phyloP scores from a whole-genome alignment of 257 asterid species.

The Voacanga thouarsii region DNA sequence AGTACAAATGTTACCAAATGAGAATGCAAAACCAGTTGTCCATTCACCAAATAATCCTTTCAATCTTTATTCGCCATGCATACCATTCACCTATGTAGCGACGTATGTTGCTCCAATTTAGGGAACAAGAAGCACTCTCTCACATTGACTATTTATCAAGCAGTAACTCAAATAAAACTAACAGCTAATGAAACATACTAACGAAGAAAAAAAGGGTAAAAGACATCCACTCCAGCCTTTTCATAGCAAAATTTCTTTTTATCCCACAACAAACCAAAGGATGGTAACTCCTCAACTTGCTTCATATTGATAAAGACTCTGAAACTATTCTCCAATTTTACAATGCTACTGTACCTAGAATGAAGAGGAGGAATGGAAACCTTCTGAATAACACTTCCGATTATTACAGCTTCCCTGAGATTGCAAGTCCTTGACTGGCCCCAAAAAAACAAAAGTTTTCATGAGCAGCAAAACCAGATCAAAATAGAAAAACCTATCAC shows the following conservation, averaged over 20 bases:
- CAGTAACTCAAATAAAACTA: background rate
- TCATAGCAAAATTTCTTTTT: background rate
- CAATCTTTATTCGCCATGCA: background rate
- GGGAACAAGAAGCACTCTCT: background rate
- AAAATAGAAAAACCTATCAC: background rate
- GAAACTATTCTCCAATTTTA: background rate
- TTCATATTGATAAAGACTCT: background rate
- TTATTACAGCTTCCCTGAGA: conserved; percentile 80
- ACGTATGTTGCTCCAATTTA: background rate
- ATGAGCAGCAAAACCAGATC: background rate
- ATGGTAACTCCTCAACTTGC: background rate
- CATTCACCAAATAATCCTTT: background rate
- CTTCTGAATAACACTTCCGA: conserved; percentile 86
- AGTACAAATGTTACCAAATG: background rate
- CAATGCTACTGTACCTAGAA: conserved; percentile 55
- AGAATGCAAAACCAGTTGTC: background rate
- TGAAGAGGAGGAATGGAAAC: conserved; percentile 87
- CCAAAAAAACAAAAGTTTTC: conserved; percentile 14
- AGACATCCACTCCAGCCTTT: background rate
- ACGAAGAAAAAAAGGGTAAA: background rate
- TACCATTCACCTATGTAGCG: background rate
- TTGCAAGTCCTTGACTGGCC: conserved; percentile 77
- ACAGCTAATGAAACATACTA: background rate
- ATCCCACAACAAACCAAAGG: background rate
- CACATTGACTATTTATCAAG: background rate